These are phyloP conservation scores for Cucurbita ficifolia DNA, from an alignment of 306 rosid genomes.

Conservation along the genomic window DNA sequence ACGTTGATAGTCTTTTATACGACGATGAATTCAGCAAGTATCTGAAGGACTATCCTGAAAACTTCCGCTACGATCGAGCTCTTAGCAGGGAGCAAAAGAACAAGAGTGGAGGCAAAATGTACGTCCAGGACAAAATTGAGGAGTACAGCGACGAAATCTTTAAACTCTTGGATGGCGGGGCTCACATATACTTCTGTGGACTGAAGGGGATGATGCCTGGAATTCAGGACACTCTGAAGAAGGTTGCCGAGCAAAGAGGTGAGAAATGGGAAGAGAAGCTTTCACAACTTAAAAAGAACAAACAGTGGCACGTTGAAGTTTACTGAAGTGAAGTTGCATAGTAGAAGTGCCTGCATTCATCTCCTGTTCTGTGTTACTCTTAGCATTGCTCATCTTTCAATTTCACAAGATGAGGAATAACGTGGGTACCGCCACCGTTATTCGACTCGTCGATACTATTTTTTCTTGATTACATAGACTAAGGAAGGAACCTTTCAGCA, in stretches of 20 bases:
- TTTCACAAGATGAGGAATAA: background rate
- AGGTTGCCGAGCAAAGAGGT: constrained; percentile 75
- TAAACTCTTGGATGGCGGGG: constrained; percentile 66
- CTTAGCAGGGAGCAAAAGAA: constrained; percentile 89
- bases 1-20: constrained; percentile 67
- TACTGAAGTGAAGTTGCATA: constrained; percentile 38
- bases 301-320: constrained; percentile 98
- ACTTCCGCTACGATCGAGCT: constrained; percentile 63
- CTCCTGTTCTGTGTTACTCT: background rate
- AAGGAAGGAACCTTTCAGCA: background rate
- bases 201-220: constrained; percentile 99
- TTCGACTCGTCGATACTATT: background rate
- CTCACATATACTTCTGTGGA: constrained; percentile 95
- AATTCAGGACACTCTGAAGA: constrained; percentile 82
- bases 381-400: background rate
- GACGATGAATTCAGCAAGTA: constrained; percentile 80
- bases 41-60: constrained; percentile 62
- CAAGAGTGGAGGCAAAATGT: constrained; percentile 86
- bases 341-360: background rate
- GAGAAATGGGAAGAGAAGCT: constrained; percentile 92
- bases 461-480: background rate
- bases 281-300: constrained; percentile 82
- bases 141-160: constrained; percentile 85
- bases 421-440: background rate
- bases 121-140: constrained; percentile 96